These are phyloP conservation scores for Xylariaceae sp. DNA, from an alignment of 2,329 filamentous ascomycete genomes.

Conservation along the genomic window DNA sequence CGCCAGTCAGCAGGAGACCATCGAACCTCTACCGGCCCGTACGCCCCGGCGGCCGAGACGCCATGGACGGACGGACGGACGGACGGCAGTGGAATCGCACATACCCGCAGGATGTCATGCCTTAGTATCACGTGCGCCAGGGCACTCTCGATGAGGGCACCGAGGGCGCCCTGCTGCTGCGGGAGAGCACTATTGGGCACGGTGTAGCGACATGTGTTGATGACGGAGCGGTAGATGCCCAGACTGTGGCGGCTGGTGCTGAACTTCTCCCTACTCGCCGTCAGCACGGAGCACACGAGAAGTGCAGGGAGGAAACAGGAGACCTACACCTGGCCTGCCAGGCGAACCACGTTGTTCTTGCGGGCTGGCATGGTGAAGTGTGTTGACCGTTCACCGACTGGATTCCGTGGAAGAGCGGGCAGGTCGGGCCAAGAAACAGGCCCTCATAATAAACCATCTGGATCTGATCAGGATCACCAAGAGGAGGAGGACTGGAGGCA, in stretches of 20 bases:
- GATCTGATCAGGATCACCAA: not conserved
- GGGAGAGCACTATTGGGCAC: conserved; percentile 9
- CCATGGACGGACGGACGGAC: too few species aligned
- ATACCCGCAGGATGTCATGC: too few species aligned
- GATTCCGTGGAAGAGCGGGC: too few species aligned
- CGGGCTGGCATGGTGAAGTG: not conserved
- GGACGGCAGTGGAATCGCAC: too few species aligned
- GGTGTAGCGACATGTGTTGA: conserved; percentile 37
- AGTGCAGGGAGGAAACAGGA: too few species aligned
- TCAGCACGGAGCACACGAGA: too few species aligned
- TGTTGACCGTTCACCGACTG: not conserved
- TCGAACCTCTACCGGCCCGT: conserved; percentile 7
- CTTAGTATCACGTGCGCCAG: too few species aligned
- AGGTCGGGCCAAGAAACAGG: too few species aligned
- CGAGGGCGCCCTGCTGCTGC: conserved; percentile 3
- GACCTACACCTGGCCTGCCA: conserved; percentile 12
- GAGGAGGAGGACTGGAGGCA: too few species aligned
- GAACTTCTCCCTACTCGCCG: conserved; percentile 11
- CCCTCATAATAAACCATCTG: too few species aligned
- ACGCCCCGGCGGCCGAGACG: too few species aligned
- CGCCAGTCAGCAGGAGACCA: conserved; percentile 11
- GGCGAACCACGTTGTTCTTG: conserved; percentile 5
- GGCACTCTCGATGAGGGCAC: too few species aligned
- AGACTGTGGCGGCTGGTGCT: conserved; percentile 36
- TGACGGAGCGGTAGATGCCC: conserved; percentile 40